Base-by-base conservation (phyloP, 2,329 filamentous ascomycete genomes). In the Epichloe hybrida region DNA sequence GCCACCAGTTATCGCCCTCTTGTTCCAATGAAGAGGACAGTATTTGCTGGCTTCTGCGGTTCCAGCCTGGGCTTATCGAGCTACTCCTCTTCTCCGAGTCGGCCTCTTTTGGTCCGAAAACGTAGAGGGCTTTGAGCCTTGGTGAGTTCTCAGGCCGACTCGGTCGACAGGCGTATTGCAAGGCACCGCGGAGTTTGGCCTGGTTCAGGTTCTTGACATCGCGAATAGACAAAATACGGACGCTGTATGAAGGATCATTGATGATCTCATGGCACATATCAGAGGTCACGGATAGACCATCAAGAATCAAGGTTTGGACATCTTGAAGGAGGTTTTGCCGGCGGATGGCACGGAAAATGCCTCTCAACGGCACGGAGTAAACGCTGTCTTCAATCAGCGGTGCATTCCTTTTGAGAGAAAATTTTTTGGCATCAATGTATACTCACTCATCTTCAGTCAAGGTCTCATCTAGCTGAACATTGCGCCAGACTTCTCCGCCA, bases 141-240 rank as follows among this genome's bases (percentile, higher is more conserved):
- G 87, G 88, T 1, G 76, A 84, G 21, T 77, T 81, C 48, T 80
- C 74, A 3, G 85, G 77, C 23, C 88, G 77, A 7, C 78, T 79
- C 9, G 79, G 77, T 40, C 89, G 81, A 53, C 88, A 86, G 8
- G 84, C 81, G 65, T 90, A 88, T 55, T 81, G 76, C 50, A 97
- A 71, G 3, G 84, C 76, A 58, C 85, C 82, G 67, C 87, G 85
- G 45, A 97, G 74, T 66, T 86, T 88, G 53, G 77, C 73, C 62
- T 94, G 81, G 64, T 95, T 91, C 54, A 96, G 72, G 62, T 91
- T 81, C 58, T 79, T 81, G 55, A 81, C 86, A 53, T 86, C 83
- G 51, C 90, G 81, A 56, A 97, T 80, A 12, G 89, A 95, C 46
- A 97, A 76, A 48, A 96, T 77, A 56, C 83, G 86, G 49, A 97